These are phyloP conservation scores for Phycomyces nitens DNA, from an alignment of 192 early-diverging fungal species.

Conservation along the genomic window DNA sequence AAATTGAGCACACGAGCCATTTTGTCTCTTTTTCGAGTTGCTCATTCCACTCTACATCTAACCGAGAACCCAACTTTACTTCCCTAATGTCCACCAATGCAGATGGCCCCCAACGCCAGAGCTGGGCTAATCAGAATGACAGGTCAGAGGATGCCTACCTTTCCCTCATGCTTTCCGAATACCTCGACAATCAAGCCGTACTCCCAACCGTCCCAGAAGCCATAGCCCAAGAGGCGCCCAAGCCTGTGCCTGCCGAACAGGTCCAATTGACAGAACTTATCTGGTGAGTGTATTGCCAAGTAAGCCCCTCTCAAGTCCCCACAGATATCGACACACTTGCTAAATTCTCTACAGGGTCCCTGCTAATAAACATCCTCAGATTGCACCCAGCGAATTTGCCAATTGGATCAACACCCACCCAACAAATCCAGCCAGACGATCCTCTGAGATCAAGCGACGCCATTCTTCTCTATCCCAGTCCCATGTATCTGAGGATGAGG, in stretches of 20 bases:
- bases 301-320: no score
- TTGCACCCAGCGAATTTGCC: constrained; percentile 17
- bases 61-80: no score
- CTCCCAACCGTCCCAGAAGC: neutral
- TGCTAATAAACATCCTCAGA: constrained; percentile 22
- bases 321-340: no score
- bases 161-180: neutral
- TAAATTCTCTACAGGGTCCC: constrained; percentile 20
- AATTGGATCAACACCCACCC: constrained; percentile 11
- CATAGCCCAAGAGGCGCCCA: neutral
- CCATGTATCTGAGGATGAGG: neutral
- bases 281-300: no score
- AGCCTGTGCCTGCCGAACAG: no score
- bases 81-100: no score
- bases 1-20: no score
- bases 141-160: neutral
- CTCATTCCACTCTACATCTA: no score
- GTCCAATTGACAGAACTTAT: no score
- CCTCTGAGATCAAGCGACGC: neutral
- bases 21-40: no score
- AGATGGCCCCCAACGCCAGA: no score
- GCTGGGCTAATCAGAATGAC: no score
- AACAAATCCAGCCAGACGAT: neutral
- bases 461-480: constrained; percentile 13
- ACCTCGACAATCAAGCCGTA: neutral